A percentile compares a stretch with the other conserved stretches of the same genome.
Conservation (phyloP, 176 grass and related monocot species). For the Aegilops speltoides region DNA sequence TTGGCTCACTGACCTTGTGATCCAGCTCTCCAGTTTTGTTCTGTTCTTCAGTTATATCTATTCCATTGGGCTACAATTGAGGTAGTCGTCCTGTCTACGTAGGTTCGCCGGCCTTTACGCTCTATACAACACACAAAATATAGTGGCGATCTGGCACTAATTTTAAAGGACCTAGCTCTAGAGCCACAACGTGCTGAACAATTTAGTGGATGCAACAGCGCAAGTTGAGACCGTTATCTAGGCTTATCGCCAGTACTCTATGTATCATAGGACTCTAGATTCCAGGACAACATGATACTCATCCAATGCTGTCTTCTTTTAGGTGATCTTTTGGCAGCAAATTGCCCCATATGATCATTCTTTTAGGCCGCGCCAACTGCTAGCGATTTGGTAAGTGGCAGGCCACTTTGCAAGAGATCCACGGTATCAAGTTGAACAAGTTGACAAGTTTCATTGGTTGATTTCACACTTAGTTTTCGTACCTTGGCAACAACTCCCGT, state of each 20-base stretch:
- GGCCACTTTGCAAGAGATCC: neutral
- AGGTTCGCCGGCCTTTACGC: neutral
- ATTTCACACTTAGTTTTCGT: slow-evolving; percentile 22
- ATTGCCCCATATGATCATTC: neutral
- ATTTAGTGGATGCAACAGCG: neutral
- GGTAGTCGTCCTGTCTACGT: neutral
- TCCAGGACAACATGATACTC: neutral
- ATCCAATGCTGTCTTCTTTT: neutral
- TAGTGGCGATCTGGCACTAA: neutral
- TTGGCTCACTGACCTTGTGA: neutral
- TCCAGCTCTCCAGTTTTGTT: neutral
- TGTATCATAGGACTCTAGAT: neutral
- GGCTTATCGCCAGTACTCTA: neutral
- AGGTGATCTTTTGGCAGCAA: neutral
- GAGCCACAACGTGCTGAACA: neutral
- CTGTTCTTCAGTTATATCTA: neutral
- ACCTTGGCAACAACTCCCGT: neutral
- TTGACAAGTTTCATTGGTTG: neutral
- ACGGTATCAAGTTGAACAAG: neutral
- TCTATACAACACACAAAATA: neutral
- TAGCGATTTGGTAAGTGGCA: neutral
- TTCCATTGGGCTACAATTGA: slow-evolving; percentile 14
- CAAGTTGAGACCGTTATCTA: neutral
- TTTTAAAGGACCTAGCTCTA: neutral
- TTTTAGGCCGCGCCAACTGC: neutral